These are phyloP conservation scores for Antrodiella citrinella DNA, from an alignment of 768 basidiomycete genomes.

Conservation along the genomic window DNA sequence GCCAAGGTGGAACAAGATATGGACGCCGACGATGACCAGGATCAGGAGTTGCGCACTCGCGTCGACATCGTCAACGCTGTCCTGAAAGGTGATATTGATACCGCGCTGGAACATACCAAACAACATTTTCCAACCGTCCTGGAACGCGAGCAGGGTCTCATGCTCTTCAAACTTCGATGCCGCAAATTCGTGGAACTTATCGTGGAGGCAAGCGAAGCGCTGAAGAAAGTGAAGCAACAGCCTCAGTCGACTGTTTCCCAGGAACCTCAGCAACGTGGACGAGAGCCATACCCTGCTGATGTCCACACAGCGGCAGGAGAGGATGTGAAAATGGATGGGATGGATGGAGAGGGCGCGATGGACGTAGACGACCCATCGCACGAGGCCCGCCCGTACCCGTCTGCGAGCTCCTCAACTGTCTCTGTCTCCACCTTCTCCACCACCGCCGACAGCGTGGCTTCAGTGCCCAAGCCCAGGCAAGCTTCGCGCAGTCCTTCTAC, in stretches of 20 bases:
- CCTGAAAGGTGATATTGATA: constrained; percentile 61
- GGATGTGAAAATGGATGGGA: constrained; percentile 17
- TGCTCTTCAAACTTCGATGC: constrained; percentile 78
- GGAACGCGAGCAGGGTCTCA: constrained; percentile 55
- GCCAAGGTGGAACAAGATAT: constrained; percentile 8
- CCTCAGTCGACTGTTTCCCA: constrained; percentile 9
- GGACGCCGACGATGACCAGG: constrained; percentile 13
- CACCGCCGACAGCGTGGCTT: not conserved
- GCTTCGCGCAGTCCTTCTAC: constrained; percentile 4
- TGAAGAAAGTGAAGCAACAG: constrained; percentile 44
- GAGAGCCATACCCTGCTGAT: constrained; percentile 11
- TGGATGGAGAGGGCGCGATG: constrained; percentile 37
- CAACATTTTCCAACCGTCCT: constrained; percentile 57
- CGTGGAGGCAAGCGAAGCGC: constrained; percentile 59
- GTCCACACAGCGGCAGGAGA: constrained; percentile 13
- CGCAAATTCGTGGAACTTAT: constrained; percentile 82
- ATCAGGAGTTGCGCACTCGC: constrained; percentile 54
- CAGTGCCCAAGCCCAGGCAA: not conserved
- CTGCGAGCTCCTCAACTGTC: constrained; percentile 3
- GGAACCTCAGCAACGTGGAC: constrained; percentile 10
- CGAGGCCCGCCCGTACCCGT: constrained; percentile 17
- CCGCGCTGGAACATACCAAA: constrained; percentile 49
- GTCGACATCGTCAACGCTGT: constrained; percentile 68
- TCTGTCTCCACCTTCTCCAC: constrained; percentile 20
- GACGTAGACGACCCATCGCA: constrained; percentile 50